Evolutionary conservation across 2,329 filamentous ascomycete species (phyloP), one percentile per base, ranked within the genome.

Genomic region (Trichothecium sympodiale): DNA sequence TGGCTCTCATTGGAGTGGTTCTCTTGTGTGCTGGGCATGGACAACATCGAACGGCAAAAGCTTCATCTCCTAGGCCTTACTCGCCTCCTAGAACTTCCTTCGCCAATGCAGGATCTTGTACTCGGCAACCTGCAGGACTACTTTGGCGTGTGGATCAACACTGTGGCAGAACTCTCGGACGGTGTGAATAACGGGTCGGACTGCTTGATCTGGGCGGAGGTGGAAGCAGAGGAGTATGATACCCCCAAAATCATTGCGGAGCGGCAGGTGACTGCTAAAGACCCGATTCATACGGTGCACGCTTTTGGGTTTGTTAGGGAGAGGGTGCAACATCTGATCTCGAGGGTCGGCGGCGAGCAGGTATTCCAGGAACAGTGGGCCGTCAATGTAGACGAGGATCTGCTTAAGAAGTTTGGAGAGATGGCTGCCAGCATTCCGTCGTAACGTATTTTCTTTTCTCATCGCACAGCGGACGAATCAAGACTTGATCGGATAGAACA

Each of bases 61-160:
- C 65, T 91, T 14, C 82, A 79, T 43, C 72, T 79, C 17, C 63
- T 91, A 4, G 82, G 75, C 0, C 64, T 89, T 12, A 87, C 83
- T 2, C 72, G 80, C 3, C 61, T 91, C 2, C 60, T 85, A 10
- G 80, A 85, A 51, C 65, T 80, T 2, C 66, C 69, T 1, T 67
- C 71, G 17, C 67, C 68, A 1, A 59, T 73, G 50, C 70, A 71
- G 41, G 65, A 71, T 0, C 69, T 81, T 36, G 65, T 75, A 3
- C 57, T 86, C 4, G 50, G 55, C 2, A 69, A 67, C 27, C 62
- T 91, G 37, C 84, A 91, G 53, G 80, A 80, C 48, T 77, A 83
- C 47, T 76, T 91, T 48, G 67, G 69, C 2, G 70, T 87, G 60
- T 91, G 84, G 84, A 83, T 79, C 2, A 74, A 71, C 43, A 70